Conservation (phyloP, 768 basidiomycete genomes). For the Glaciozyma antarctica region DNA sequence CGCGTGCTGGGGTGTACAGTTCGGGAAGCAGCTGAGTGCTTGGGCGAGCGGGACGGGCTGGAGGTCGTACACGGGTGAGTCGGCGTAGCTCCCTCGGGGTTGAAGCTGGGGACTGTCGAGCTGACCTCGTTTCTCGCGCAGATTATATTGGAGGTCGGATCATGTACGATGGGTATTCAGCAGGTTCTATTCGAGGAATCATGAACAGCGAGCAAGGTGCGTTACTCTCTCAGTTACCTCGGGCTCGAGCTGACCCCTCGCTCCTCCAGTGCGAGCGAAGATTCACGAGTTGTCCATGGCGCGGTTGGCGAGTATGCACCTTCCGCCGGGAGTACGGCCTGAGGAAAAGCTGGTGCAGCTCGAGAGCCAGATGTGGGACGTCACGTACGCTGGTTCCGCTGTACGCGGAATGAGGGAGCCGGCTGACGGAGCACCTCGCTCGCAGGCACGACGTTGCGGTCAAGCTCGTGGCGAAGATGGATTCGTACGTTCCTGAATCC, state of each 20-base stretch:
- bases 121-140: not conserved
- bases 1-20: not conserved
- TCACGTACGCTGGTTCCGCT: not conserved
- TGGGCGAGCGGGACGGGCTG: slow-evolving; percentile 25
- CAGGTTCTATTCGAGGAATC: slow-evolving; percentile 10
- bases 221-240: not conserved
- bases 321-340: not conserved
- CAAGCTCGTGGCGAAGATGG: slow-evolving; percentile 25
- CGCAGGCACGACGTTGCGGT: not conserved
- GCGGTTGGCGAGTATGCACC: not conserved
- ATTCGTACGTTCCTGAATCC: not conserved
- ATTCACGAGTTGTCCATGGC: slow-evolving; percentile 1
- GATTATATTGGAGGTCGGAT: slow-evolving; percentile 24
- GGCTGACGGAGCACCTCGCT: too few species aligned
- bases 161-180: slow-evolving; percentile 28
- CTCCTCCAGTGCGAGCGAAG: slow-evolving; percentile 2
- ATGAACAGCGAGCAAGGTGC: not conserved
- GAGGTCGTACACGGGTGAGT: slow-evolving; percentile 16
- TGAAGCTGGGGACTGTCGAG: too few species aligned
- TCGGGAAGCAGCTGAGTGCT: slow-evolving; percentile 25
- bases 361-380: slow-evolving; percentile 1
- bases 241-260: not conserved
- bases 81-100: too few species aligned
- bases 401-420: not conserved
- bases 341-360: slow-evolving; percentile 5